Conservation (phyloP, 1,284 basidiomycete genomes). For the Volvariella surrecta region DNA sequence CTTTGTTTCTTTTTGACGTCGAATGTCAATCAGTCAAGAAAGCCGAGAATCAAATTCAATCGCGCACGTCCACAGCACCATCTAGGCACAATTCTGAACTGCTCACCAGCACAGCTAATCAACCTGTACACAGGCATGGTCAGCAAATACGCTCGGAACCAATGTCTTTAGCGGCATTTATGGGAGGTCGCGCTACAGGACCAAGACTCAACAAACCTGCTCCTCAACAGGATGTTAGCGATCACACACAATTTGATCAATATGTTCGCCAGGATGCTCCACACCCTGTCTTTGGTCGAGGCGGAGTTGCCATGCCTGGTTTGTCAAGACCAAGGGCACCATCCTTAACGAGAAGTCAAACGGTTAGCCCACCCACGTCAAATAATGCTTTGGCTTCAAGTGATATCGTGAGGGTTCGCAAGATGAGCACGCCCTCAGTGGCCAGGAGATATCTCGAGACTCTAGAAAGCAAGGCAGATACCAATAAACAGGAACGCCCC, state of each 20-base stretch:
- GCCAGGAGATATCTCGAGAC: constrained; percentile 26
- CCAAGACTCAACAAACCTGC: constrained; percentile 63
- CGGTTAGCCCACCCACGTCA: constrained; percentile 9
- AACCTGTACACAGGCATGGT: constrained; percentile 9
- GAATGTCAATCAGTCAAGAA: no score
- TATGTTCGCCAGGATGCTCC: constrained; percentile 38
- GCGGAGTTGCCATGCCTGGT: constrained; percentile 67
- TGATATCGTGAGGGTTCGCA: neutral
- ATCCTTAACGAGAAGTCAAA: constrained; percentile 10
- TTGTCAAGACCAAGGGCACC: constrained; percentile 28
- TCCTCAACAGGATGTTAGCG: constrained; percentile 58
- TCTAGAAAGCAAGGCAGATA: constrained; percentile 11
- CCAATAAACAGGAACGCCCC: constrained; percentile 26
- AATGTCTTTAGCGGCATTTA: constrained; percentile 69
- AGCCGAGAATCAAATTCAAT: no score
- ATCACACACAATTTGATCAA: constrained; percentile 60
- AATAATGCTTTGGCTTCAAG: constrained; percentile 9
- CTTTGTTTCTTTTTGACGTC: no score
- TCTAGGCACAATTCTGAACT: no score
- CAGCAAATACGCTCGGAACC: constrained; percentile 25
- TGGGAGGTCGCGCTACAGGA: constrained; percentile 64
- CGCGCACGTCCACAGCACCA: no score
- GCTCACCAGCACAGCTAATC: constrained; percentile 10
- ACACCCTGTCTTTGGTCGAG: constrained; percentile 67
- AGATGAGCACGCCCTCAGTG: constrained; percentile 23